Base-by-base conservation (phyloP, 306 rosid species). In the Dryas alaskensis region DNA sequence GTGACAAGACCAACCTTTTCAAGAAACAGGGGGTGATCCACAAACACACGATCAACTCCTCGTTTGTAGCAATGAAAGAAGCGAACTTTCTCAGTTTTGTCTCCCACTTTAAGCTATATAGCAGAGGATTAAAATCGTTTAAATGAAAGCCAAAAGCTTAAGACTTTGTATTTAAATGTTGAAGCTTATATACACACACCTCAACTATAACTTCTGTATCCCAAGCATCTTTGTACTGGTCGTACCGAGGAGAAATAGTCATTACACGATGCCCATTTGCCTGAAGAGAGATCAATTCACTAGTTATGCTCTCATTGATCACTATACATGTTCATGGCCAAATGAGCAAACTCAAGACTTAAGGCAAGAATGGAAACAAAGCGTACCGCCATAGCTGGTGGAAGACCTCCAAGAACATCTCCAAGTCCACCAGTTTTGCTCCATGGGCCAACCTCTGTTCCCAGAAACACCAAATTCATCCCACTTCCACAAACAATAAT, bases 211-310 rank as follows among this genome's bases (percentile, higher is more conserved):
- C 88, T 60, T 43, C 48, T 60, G 97, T 89, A 63, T 89, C 97
- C 97, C 97, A 91, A 44, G 92, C 94, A 81, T 91, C 97, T 81
- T 85, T 91, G 89, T 91, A 91, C 71, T 91, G 97, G 13, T 91
- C 97, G 69, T 91, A 81, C 22, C 97, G 90, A 0, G 97, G 97
- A 55, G 86, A 7, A 1, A 91, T 42, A 0, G 92, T 89, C 97
- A 91, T 91, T 22, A 87, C 97, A 50, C 97, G 83, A 78, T 91
- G 97, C 8, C 97, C 97, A 58, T 79, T 73, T 76, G 86, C 94
- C 97, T 91, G 65, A 1, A 74, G 42, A 85, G 70, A n/a, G 50
- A 80, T 60, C 68, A 73, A 68, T 76, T 70, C 66, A 71, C 55
- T 64, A 19, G 66, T 5, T 66, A 51, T 46, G 6, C 17, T 65